Evolutionary conservation across 768 basidiomycete genomes (phyloP).

Genomic region (Psilocybe subaeruginosa): DNA sequence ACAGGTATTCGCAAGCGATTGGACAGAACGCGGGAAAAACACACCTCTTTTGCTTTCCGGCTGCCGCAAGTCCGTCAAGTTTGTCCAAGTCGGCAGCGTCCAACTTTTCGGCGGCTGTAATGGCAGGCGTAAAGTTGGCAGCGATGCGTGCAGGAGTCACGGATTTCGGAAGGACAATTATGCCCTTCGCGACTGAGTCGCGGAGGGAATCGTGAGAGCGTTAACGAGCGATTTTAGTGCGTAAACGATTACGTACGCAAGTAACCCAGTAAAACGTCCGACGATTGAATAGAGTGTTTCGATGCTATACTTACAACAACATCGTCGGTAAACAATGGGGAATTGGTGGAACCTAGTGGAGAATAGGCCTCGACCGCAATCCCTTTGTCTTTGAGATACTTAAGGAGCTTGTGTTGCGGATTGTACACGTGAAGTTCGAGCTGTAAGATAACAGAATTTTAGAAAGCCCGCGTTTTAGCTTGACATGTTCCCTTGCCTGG

Average conservation of each 20-base stretch:
- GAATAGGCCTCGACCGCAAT: constrained; percentile 83
- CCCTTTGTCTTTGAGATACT: constrained; percentile 63
- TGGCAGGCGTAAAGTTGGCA: constrained; percentile 56
- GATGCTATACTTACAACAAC: constrained; percentile 60
- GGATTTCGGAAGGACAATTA: constrained; percentile 76
- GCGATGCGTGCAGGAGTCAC: constrained; percentile 72
- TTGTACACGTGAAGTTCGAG: constrained; percentile 78
- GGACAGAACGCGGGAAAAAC: constrained; percentile 22
- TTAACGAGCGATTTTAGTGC: neutral
- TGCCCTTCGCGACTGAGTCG: constrained; percentile 58
- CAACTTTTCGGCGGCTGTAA: constrained; percentile 48
- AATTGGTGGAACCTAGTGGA: constrained; percentile 72
- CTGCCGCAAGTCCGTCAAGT: constrained; percentile 59
- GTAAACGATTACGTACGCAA: constrained; percentile 44
- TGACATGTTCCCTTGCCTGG: constrained; percentile 49
- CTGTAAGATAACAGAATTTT: constrained; percentile 33
- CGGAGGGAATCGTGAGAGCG: constrained; percentile 2
- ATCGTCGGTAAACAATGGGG: constrained; percentile 68
- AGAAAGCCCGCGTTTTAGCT: constrained; percentile 4
- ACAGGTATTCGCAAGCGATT: neutral
- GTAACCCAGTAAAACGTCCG: constrained; percentile 67
- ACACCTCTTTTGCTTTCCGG: constrained; percentile 68
- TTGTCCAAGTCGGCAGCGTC: constrained; percentile 51
- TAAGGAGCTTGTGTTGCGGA: constrained; percentile 69
- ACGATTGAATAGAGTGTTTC: constrained; percentile 53